Base-by-base conservation (phyloP, 106 monocot genomes). In the Triglochin maritima region DNA sequence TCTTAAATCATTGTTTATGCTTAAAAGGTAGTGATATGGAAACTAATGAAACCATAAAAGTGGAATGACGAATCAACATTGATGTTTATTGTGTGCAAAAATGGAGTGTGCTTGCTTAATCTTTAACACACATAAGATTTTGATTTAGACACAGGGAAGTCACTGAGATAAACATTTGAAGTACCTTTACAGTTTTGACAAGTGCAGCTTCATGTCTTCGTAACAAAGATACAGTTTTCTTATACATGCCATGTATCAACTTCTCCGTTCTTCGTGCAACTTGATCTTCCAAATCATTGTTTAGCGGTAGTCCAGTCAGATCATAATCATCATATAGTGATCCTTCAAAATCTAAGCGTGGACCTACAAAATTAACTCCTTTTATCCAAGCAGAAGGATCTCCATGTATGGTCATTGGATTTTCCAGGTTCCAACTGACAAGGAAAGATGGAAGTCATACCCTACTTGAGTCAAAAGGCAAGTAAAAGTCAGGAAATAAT, bases 361-460 rank as follows among this genome's bases (percentile, higher is more conserved):
- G 90, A 50, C 90, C 90, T 11, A 87, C 59, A 76, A 91, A 91
- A 29, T 72, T 68, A 57, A 59, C 61, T 4, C 79, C 82, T 67
- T 76, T 84, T 64, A 46, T 78, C 90, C 90, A 91, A 54, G 90
- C 73, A 70, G 80, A 77, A 9, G 86, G 84, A 5, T 91, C 86
- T 43, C 90, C 90, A 76, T 91, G 86, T 72, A 87, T 84, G 14
- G 84, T 79, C 90, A 91, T 87, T 44, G 84, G 86, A 49, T 87
- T 87, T 80, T 87, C 86, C 81, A 91, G 71, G 62, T 91, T 91
- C 90, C 90, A 91, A 56, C 90, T 91, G 80, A 69, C 43, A n/a
- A 3, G 73, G 11, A n/a, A 6, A 69, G n/a, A 65, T 14, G 47
- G n/a, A 45, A 68, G 45, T 43, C 7, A 56, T 66, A 9, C 41